Evolutionary conservation across 345 rosid species (phyloP).

Genomic region (Capsella bursapastoris): DNA sequence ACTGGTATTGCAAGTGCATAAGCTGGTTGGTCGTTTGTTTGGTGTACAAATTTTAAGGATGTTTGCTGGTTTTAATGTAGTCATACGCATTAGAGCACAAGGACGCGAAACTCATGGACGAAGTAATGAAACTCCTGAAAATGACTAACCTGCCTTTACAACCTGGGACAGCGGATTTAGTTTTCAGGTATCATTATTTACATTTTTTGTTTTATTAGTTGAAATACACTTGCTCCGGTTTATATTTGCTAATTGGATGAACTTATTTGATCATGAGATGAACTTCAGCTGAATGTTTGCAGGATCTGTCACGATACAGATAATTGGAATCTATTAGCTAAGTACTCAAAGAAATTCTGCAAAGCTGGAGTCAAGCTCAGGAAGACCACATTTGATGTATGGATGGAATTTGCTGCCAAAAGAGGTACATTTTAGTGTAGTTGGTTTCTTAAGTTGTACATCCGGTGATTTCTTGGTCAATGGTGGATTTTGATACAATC

Average conservation of each 20-base stretch:
- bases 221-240: neutral
- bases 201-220: neutral
- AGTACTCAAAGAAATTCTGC: conserved; percentile 66
- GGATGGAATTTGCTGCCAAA: conserved; percentile 86
- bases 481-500: neutral
- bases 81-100: conserved; percentile 65
- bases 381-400: conserved; percentile 65
- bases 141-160: conserved; percentile 62
- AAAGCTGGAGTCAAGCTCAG: conserved; percentile 77
- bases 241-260: neutral
- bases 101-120: conserved; percentile 66
- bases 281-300: conserved; percentile 45
- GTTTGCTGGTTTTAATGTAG: conserved; percentile 45
- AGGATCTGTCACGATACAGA: conserved; percentile 73
- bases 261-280: conserved; percentile 22
- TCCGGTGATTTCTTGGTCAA: neutral
- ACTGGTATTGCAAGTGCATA: conserved; percentile 57
- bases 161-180: conserved; percentile 85
- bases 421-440: conserved; percentile 53
- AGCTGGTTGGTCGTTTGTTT: conserved; percentile 8
- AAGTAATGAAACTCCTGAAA: conserved; percentile 67
- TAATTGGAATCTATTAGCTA: conserved; percentile 69
- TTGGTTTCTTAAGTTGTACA: neutral
- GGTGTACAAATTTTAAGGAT: conserved; percentile 9
- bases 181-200: conserved; percentile 60